These are phyloP conservation scores for Phytophthora hybrid DNA, from an alignment of 352 stramenopile genomes.

Conservation along the genomic window DNA sequence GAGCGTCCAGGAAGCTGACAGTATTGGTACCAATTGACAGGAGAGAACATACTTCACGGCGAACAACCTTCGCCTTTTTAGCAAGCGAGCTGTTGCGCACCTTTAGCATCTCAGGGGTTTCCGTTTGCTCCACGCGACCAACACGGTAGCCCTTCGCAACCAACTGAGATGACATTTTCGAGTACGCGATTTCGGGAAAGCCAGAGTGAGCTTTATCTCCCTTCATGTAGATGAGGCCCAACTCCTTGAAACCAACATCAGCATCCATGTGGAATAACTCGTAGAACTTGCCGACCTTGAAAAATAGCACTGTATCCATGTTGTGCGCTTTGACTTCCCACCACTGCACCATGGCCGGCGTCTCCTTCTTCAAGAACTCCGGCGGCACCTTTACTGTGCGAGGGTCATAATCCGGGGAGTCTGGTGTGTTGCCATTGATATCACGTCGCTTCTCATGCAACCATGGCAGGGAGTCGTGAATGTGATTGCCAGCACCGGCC, in stretches of 20 bases:
- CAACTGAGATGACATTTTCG: constrained; percentile 95
- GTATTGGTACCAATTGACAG: constrained; percentile 97
- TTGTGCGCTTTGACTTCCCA: constrained; percentile 98
- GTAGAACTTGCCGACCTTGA: constrained; percentile 99
- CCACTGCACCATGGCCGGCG: constrained; percentile 97
- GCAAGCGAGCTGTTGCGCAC: constrained; percentile 85
- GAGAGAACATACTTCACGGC: constrained; percentile 96
- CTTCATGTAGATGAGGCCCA: constrained; percentile 99
- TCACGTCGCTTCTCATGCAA: constrained; percentile 91
- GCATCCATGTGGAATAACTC: constrained; percentile 98
- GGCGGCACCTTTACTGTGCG: constrained; percentile 93
- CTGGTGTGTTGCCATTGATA: constrained; percentile 76
- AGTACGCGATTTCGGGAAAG: constrained; percentile 99
- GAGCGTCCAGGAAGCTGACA: constrained; percentile 94
- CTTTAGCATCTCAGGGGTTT: constrained; percentile 98
- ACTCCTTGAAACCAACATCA: constrained; percentile 96
- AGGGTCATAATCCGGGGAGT: constrained; percentile 92
- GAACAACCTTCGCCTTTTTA: constrained; percentile 90
- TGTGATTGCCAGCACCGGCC: constrained; percentile 69
- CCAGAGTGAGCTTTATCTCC: constrained; percentile 97
- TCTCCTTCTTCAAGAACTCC: constrained; percentile 92
- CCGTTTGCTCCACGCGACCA: constrained; percentile 98
- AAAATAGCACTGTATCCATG: constrained; percentile 99
- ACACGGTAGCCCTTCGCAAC: constrained; percentile 97
- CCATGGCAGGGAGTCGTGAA: constrained; percentile 95